Evolutionary conservation across 2,329 filamentous ascomycete species (phyloP), one percentile per base, ranked within the genome.

Genomic region (Zasmidium cellare): DNA sequence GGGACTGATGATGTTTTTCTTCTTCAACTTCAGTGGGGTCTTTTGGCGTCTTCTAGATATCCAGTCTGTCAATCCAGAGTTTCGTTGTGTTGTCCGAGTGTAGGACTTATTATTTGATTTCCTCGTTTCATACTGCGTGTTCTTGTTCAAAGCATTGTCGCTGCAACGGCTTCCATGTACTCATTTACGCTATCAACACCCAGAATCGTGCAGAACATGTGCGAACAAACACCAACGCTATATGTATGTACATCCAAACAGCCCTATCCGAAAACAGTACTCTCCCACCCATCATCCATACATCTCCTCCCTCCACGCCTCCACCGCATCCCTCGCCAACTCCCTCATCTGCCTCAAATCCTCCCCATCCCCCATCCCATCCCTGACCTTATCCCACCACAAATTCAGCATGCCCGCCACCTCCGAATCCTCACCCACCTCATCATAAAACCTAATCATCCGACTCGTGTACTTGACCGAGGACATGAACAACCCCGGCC

Each of bases 391-490:
- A 46, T 69, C 67, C 48, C 67, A 68, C 64, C 69, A 72, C 11
- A 52, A 50, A 12, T 66, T 64, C 46, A 74, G 51, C 54, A 65
- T 62, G 45, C 50, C 58, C 11, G 55, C 65, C 22, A 61, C 59
- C n/a, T 64, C 69, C 1, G 47, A 57, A 51, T 71, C 63, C 12
- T 41, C 35, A 3, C 63, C 65, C 22, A 66, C 55, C n/a, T 46
- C 51, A 18, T 65, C 60, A 24, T 65, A 70, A 49, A 62, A 64
- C 56, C 67, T 69, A 47, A 74, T 71, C 71, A 74, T 72, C 45
- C 71, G 60, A 20, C 63, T 72, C 2, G 72, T 73, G 51, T 74
- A 72, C 52, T 70, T 73, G 9, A 72, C 72, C 3, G 68, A 66
- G 55, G 68, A 71, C 48, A 73, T 66, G 50, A 68, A 74, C 20